Conservation (phyloP, 2,329 filamentous ascomycete genomes). For the Clonostachys sp. region DNA sequence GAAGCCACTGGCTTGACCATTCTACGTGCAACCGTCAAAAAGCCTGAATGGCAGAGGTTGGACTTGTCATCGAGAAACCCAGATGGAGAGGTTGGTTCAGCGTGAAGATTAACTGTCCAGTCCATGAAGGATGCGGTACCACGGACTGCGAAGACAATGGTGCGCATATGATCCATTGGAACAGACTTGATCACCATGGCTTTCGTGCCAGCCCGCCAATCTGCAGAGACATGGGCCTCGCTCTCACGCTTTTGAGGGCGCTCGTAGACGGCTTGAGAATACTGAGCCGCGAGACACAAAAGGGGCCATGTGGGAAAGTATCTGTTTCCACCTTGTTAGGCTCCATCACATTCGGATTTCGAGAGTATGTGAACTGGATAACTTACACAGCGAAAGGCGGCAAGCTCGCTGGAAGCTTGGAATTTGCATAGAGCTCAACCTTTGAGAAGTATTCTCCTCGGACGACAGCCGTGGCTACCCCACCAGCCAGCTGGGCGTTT, state of each 20-base stretch:
- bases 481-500: slow-evolving; percentile 1
- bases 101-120: slow-evolving; percentile 79
- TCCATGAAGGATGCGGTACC: slow-evolving; percentile 79
- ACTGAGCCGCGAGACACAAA: slow-evolving; percentile 73
- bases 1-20: slow-evolving; percentile 72
- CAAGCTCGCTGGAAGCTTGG: slow-evolving; percentile 63
- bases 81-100: slow-evolving; percentile 57
- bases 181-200: slow-evolving; percentile 82
- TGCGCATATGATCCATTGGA: slow-evolving; percentile 71
- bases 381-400: slow-evolving; percentile 63
- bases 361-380: neutral
- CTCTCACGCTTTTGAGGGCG: slow-evolving; percentile 57
- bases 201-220: slow-evolving; percentile 72
- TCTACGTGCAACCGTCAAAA: slow-evolving; percentile 68
- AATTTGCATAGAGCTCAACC: slow-evolving; percentile 75
- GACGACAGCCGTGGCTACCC: slow-evolving; percentile 10
- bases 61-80: slow-evolving; percentile 73
- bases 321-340: slow-evolving; percentile 23
- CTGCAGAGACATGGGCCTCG: slow-evolving; percentile 65
- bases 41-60: slow-evolving; percentile 78
- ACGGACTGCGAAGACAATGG: slow-evolving; percentile 79
- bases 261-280: slow-evolving; percentile 71
- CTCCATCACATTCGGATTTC: too few species aligned
- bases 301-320: slow-evolving; percentile 74
- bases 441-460: slow-evolving; percentile 66